A percentile compares a stretch with the other conserved stretches of the same genome.
phyloP scores from a whole-genome alignment of 2,329 filamentous ascomycete species.

The Cadophora malorum region DNA sequence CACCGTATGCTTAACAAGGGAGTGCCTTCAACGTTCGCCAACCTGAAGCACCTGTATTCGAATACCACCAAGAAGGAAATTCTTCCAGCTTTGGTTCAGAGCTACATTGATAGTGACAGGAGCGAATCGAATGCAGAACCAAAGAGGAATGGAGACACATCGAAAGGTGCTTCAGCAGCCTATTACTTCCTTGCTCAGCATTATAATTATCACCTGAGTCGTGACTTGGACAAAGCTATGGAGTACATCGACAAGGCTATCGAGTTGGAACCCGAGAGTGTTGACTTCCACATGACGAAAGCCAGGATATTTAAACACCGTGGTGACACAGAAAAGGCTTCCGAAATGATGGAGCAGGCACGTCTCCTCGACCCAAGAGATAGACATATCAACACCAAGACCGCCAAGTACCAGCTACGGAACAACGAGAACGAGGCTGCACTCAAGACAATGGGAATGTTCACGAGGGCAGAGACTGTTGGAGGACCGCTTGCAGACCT shows the following conservation, averaged over 20 bases:
- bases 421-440: constrained; percentile 90
- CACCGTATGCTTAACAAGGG: constrained; percentile 87
- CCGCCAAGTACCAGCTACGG: constrained; percentile 93
- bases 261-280: constrained; percentile 76
- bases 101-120: constrained; percentile 71
- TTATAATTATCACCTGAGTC: constrained; percentile 90
- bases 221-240: constrained; percentile 81
- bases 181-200: constrained; percentile 96
- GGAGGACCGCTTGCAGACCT: constrained; percentile 90
- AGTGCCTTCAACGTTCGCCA: constrained; percentile 94
- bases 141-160: constrained; percentile 53
- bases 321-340: constrained; percentile 79
- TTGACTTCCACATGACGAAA: constrained; percentile 94
- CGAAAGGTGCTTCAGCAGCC: constrained; percentile 75
- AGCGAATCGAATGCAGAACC: constrained; percentile 52
- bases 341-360: constrained; percentile 87
- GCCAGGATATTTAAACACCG: constrained; percentile 93
- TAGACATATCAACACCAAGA: constrained; percentile 97
- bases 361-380: constrained; percentile 87
- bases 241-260: constrained; percentile 86
- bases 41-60: constrained; percentile 90
- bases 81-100: constrained; percentile 77
- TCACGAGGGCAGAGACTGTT: constrained; percentile 88
- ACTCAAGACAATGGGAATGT: constrained; percentile 87
- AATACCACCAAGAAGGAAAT: constrained; percentile 78